Evolutionary conservation across 2,329 filamentous ascomycete genomes (phyloP).

Genomic region (Colletotrichum orchidophilum): DNA sequence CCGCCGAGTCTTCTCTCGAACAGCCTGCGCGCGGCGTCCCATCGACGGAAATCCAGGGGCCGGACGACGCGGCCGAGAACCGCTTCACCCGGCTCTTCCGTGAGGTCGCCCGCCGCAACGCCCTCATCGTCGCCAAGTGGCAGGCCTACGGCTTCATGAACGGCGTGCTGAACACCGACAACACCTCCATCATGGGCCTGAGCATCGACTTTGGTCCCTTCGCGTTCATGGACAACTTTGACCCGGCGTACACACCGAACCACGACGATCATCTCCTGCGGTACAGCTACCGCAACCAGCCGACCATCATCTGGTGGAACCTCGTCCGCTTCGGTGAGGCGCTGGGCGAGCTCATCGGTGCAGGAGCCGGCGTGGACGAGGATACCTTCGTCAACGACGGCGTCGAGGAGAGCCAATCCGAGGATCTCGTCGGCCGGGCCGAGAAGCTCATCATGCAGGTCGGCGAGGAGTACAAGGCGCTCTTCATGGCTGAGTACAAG

Average conservation of each 20-base stretch:
- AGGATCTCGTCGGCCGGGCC: slow-evolving; percentile 79
- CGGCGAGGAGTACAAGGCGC: slow-evolving; percentile 87
- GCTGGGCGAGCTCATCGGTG: slow-evolving; percentile 86
- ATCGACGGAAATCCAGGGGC: slow-evolving; percentile 71
- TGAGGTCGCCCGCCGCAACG: slow-evolving; percentile 86
- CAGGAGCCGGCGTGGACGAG: slow-evolving; percentile 77
- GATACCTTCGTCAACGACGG: slow-evolving; percentile 77
- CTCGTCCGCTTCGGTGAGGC: slow-evolving; percentile 90
- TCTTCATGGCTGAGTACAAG: slow-evolving; percentile 92
- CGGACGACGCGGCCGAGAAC: slow-evolving; percentile 77
- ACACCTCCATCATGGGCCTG: slow-evolving; percentile 89
- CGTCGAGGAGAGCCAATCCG: slow-evolving; percentile 72
- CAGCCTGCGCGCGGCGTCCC: slow-evolving; percentile 62
- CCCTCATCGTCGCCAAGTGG: slow-evolving; percentile 89
- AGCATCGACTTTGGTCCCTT: slow-evolving; percentile 97
- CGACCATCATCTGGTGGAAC: slow-evolving; percentile 99
- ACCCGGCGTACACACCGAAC: slow-evolving; percentile 93
- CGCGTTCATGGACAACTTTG: slow-evolving; percentile 97
- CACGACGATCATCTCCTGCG: slow-evolving; percentile 90
- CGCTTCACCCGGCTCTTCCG: slow-evolving; percentile 88
- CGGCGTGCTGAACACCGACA: slow-evolving; percentile 96
- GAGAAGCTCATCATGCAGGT: slow-evolving; percentile 83
- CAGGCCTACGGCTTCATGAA: slow-evolving; percentile 99
- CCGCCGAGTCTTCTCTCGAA: slow-evolving; percentile 47
- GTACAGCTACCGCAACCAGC: slow-evolving; percentile 94